Evolutionary conservation across 192 early-diverging fungal species (phyloP), one percentile per base, ranked within the genome.

Genomic region (Kappamyces sp.): DNA sequence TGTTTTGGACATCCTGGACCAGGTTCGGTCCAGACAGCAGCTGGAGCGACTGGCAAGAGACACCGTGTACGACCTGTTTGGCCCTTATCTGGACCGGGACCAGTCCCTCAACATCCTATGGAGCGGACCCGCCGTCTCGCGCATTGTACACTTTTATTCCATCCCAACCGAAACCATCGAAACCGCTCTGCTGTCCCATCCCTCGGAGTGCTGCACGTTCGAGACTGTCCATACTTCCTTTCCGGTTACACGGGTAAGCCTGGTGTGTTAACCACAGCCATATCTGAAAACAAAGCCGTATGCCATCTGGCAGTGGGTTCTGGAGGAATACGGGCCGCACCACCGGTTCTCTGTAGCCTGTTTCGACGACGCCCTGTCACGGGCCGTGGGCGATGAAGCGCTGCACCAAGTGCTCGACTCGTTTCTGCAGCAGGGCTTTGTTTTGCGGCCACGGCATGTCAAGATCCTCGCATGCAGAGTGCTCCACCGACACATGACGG

Each of bases 401-500:
- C 65, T 79, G 12, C 77, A 77, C 47, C 57, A 59, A 0, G 57
- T 79, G 3, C 74, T 71, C 32, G 68, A 75, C 47, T 57, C 63
- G 9, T 79, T 63, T 43, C 43, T 79, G 8, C 63, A 72, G 7
- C 60, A 66, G 32, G 77, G 77, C 14, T 60, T 79, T 5, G 59
- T 54, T 9, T 74, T 79, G 41, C 57, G 64, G 48, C 77, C 77
- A 4, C 55, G 74, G 9, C 77, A 79, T 45, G 59, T 79, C 39
- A 79, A 79, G 49, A 79, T 79, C 33, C 61, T 79, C 8, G 77
- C 77, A 1, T 79, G 77, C 37, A 45, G 77, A 4, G 66, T 79
- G 14, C 61, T 79, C 1, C 77, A 79, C 47, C 68, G 77, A 9
- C 69, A 79, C 58, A 79, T 79, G 77, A 73, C 77, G 1, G 57